Evolutionary conservation across 2,329 filamentous ascomycete genomes (phyloP).

Genomic region (Clarireedia homoeocarpa): DNA sequence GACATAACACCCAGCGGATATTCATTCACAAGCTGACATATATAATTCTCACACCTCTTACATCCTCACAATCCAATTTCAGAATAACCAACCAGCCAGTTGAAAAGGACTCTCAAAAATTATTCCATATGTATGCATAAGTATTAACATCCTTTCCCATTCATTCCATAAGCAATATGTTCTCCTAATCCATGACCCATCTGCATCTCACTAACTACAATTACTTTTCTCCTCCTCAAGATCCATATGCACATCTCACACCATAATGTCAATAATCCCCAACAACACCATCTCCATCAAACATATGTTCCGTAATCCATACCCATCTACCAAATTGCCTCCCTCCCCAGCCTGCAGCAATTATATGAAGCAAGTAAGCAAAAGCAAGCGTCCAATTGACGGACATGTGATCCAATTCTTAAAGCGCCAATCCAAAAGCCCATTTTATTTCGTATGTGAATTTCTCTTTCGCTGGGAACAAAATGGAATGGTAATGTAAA

Average conservation of each 20-base stretch:
- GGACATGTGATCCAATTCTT: slow-evolving; percentile 6
- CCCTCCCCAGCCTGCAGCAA: neutral
- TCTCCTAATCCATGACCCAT: neutral
- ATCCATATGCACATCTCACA: neutral
- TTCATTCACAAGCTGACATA: too few relatives aligned
- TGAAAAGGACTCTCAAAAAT: neutral
- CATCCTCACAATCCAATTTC: too few relatives aligned
- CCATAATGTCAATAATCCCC: neutral
- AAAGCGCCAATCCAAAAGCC: slow-evolving; percentile 7
- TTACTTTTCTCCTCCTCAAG: neutral
- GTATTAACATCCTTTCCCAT: too few relatives aligned
- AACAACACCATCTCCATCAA: neutral
- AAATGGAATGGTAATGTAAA: slow-evolving; percentile 2
- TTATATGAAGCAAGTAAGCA: slow-evolving; percentile 1
- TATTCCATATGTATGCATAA: too few relatives aligned
- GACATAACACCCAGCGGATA: too few relatives aligned
- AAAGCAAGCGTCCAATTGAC: neutral
- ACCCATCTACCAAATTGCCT: neutral
- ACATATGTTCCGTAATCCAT: neutral
- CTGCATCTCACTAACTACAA: neutral
- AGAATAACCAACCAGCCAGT: neutral
- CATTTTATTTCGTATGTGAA: neutral
- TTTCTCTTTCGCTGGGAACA: neutral
- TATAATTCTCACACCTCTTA: too few relatives aligned
- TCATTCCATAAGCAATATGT: neutral